Conservation (phyloP, 768 basidiomycete genomes). For the Suillus cothurnatus region DNA sequence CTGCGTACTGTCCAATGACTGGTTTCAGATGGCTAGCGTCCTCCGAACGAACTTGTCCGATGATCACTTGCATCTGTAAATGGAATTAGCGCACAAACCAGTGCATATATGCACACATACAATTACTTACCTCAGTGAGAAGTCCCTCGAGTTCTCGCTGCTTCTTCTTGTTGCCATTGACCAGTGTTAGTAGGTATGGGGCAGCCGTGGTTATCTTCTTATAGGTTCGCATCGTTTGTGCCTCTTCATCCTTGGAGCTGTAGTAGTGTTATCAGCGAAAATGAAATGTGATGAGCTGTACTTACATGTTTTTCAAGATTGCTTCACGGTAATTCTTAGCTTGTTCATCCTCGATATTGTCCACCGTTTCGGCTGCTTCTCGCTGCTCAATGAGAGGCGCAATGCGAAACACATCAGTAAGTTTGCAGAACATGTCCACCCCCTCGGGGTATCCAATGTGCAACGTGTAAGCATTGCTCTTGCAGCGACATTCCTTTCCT, state of each 20-base stretch:
- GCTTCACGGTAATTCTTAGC: no score
- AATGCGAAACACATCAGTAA: not conserved
- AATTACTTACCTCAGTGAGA: not conserved
- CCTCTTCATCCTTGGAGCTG: not conserved
- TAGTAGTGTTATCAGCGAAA: not conserved
- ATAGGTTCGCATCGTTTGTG: not conserved
- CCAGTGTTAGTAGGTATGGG: not conserved
- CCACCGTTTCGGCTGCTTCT: not conserved
- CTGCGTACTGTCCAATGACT: not conserved
- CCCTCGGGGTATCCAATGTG: conserved; percentile 7
- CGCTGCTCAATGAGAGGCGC: not conserved
- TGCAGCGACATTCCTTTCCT: not conserved
- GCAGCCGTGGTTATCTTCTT: not conserved
- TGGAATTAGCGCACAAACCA: not conserved
- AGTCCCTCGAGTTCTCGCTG: not conserved
- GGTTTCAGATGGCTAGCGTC: conserved; percentile 5
- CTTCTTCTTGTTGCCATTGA: not conserved
- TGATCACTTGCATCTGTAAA: conserved; percentile 5
- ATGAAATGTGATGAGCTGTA: not conserved
- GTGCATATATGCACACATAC: not conserved
- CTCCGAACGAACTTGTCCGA: not conserved
- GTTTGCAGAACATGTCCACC: conserved; percentile 10
- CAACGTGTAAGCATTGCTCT: conserved; percentile 8
- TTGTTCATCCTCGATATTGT: not conserved
- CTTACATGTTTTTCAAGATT: not conserved